Base-by-base conservation (phyloP, 495 filamentous ascomycete genomes). In the Thermothielavioides terrestris region DNA sequence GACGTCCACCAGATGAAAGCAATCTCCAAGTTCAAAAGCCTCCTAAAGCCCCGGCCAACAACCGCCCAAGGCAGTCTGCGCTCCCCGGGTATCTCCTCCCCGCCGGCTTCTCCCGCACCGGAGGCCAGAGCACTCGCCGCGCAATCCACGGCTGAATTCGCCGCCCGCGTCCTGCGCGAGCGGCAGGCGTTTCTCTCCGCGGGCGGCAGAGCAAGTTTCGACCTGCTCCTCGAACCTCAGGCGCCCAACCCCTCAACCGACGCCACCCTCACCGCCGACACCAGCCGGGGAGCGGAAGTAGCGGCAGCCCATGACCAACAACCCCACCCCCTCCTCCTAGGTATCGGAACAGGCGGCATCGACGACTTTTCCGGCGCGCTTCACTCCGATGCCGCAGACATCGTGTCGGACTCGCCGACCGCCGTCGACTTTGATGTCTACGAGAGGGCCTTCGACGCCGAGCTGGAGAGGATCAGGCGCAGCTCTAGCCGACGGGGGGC, bases 381-480 rank as follows among this genome's bases (percentile, higher is more conserved):
- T 21, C 23, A 35, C 10, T 17, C 49, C 21, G 20, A 27, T 5
- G 18, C 26, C 1, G 45, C 32, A 2, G 47, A 75, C n/a, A 43
- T 84, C 15, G 81, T 96, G 34, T 85, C 85, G 45, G 89, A 95
- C 59, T 89, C 85, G 8, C 90, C 89, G 8, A 79, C 80, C 1
- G 83, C 80, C 7, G 84, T 84, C 5, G 86, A 91, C 37, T 84
- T 87, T 53, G 81, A 90, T 55, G 82, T 95, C 37, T 96, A 94
- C 61, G 88, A 94, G 54, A 80, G 76, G 0, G 91, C 91, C 4
- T 97, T 94, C 57, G 78, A 84, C 34, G 71, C 81, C 41, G 88
- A 95, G 71, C 77, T 94, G 10, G 78, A 85, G 46, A 79, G 84
- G 9, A 94, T 95, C 58, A 60, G 58, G 58, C 18, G 57, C 37